Base-by-base conservation (phyloP, 306 rosid species). In the Betula pendula region DNA sequence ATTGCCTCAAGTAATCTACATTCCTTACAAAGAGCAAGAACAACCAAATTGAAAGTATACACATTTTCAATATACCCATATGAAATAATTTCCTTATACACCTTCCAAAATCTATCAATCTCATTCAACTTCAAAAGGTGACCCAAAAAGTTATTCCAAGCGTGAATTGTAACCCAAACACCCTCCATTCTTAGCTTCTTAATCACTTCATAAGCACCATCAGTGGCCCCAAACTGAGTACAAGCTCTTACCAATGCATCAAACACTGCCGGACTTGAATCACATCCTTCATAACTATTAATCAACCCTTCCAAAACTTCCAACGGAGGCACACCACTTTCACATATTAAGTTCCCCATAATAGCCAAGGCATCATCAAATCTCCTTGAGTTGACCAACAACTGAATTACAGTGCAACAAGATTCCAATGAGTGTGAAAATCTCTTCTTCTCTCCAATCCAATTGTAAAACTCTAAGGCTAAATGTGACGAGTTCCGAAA, bases 181-280 rank as follows among this genome's bases (percentile, higher is more conserved):
- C 88, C 85, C n/a, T 44, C 73, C 29, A 6, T 17, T 49, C 82
- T 87, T 66, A 85, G 78, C 77, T 79, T 80, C 42, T 17, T 71
- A 6, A 87, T 84, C 27, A 89, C 93, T 19, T 69, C 84, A 77
- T 81, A 87, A 72, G 89, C 93, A 81, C 84, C 81, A 53, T 89
- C 81, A 17, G 80, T 79, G 11, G 38, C 78, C 73, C 89, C 87
- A 19, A 44, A 75, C 77, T 42, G 88, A 75, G 86, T 68, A 65
- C 90, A 87, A 58, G 88, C 79, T 84, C 90, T 83, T 55, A 89
- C 89, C 84, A 87, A 48, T 27, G 93, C 79, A 87, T 89, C 90
- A 77, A 84, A 89, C 51, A 85, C 89, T 0, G 85, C 88, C 2
- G 63, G 43, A 73, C 84, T 84, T n/a, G 88, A 78, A 49, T 49